Conservation (phyloP, 768 basidiomycete species). For the Mrakia gelida region DNA sequence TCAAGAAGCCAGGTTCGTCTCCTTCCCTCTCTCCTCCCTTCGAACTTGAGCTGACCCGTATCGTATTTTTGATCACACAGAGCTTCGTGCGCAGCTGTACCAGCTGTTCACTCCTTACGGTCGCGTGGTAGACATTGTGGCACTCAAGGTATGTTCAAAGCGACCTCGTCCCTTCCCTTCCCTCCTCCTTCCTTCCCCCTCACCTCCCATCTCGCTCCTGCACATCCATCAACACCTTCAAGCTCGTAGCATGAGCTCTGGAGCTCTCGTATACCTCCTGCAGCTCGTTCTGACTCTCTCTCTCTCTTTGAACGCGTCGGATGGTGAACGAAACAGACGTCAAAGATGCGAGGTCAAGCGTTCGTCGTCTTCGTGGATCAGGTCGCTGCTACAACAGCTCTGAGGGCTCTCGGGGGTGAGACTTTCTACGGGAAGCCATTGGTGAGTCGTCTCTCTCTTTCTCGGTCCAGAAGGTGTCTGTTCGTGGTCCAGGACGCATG, state of each 20-base stretch:
- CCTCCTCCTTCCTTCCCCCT: background rate
- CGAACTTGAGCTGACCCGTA: background rate
- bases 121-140: constrained; percentile 28
- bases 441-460: constrained; percentile 13
- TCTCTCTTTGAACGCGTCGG: background rate
- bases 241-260: background rate
- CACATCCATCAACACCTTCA: background rate
- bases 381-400: constrained; percentile 31
- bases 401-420: constrained; percentile 26
- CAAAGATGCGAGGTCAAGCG: constrained; percentile 31
- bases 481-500: no score
- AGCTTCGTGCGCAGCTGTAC: constrained; percentile 31
- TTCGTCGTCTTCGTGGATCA: constrained; percentile 29
- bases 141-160: constrained; percentile 25
- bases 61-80: background rate
- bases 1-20: constrained; percentile 32
- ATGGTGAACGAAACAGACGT: constrained; percentile 12
- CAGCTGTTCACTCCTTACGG: constrained; percentile 33
- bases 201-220: background rate
- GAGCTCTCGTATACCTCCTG: background rate
- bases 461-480: background rate
- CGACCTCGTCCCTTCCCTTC: background rate
- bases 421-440: constrained; percentile 33
- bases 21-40: background rate
- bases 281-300: background rate